Percentiles rank a stretch among this genome's conserved stretches.
These are phyloP conservation scores for Closterium sp. DNA, from an alignment of 139 green algal genomes.

Conservation along the genomic window DNA sequence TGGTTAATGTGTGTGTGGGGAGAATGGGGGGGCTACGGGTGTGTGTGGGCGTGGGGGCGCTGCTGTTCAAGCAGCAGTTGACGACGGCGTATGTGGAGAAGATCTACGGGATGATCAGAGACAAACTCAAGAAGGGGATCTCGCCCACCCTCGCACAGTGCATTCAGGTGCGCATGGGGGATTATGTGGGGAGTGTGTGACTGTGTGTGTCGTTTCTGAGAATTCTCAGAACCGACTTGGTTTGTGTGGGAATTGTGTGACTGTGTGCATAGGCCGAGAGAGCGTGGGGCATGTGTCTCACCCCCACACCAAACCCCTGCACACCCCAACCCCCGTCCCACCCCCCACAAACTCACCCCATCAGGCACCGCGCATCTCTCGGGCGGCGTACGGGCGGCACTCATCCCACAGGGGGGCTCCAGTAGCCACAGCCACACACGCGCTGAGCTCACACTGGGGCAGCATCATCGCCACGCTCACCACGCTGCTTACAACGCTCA, in stretches of 20 bases:
- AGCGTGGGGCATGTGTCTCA: no score
- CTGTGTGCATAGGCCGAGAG: no score
- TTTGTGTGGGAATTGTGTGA: no score
- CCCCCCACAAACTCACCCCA: no score
- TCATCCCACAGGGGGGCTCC: not conserved
- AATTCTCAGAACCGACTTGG: no score
- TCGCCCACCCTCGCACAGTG: not conserved
- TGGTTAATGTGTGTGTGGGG: no score
- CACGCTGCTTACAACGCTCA: slow-evolving; percentile 75
- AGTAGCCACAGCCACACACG: not conserved
- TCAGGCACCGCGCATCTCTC: not conserved
- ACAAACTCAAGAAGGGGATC: not conserved
- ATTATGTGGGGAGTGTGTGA: no score
- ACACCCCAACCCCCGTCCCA: not conserved
- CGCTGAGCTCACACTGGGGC: slow-evolving; percentile 70
- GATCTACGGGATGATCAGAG: slow-evolving; percentile 66
- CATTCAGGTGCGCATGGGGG: not conserved
- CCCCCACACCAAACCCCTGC: not conserved
- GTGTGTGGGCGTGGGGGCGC: slow-evolving; percentile 51
- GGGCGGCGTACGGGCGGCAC: not conserved
- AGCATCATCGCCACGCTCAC: slow-evolving; percentile 83
- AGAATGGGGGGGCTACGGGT: not conserved
- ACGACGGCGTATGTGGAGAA: slow-evolving; percentile 96
- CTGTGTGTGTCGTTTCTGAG: no score
- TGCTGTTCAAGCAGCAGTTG: slow-evolving; percentile 99